Evolutionary conservation across 176 grass and related monocot species (phyloP), one percentile per base, ranked within the genome.

Genomic region (Oryza meyeriana): DNA sequence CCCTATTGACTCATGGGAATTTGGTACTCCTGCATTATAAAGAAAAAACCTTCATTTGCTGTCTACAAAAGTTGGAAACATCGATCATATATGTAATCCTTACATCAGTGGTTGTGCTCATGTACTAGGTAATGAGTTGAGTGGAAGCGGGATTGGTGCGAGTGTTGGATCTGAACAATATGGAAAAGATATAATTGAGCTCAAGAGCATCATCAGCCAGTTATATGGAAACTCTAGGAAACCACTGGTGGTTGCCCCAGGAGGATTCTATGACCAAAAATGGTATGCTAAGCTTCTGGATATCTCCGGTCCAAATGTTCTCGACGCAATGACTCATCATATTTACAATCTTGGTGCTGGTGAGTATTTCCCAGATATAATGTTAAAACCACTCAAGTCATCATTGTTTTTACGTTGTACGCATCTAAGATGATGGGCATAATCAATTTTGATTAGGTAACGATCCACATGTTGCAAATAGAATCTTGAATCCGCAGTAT

Each of bases 1-100:
- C 74, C 86, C 84, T 62, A 88, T 98, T 48, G 95, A 98, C 91
- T 98, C 95, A 39, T 98, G 95, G 95, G 95, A 98, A 93, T 93
- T 98, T n/a, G 95, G 95, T 98, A 93, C n/a, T n/a, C n/a, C n/a
- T 88, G 59, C 18, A 72, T 77, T 75, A 61, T 79, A 9, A 18
- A 25, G 59, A 2, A 13, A 24, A 38, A 85, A 86, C 33, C 3
- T 80, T 20, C 52, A 36, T 28, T 79, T 75, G 0, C 24, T 72
- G 52, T 63, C 75, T 14, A 24, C 4, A 2, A 73, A 73, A 18
- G 31, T 34, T 61, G 10, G 64, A 26, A 78, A 42, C 24, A 73
- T 75, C 8, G 74, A 64, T 18, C 59, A 71, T 84, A 38, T 17
- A 26, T 52, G 20, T 58, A 68, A 66, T 86, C 33, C 66, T 84